Percentiles rank a stretch among this genome's conserved stretches.
Conservation (phyloP, 164 flowering plant species). For the Cinnamomum chago region DNA sequence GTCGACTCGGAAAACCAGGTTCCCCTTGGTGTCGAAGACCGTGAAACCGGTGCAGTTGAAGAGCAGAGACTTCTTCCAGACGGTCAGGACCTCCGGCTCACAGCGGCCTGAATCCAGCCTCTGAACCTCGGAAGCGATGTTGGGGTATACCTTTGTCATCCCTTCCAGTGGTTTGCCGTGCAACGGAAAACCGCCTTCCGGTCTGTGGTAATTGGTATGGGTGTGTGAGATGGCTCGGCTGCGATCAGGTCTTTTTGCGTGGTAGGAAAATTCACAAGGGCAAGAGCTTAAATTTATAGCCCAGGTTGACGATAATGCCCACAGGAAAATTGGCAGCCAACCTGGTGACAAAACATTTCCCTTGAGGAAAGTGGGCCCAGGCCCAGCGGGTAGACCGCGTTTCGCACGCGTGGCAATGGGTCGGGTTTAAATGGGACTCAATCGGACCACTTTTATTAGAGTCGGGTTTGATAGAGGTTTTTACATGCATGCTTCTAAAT, state of each 20-base stretch:
- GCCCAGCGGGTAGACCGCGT: too few relatives aligned
- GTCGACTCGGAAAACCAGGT: constrained; percentile 60
- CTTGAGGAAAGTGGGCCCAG: too few relatives aligned
- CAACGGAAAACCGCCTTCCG: neutral
- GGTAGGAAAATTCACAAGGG: neutral
- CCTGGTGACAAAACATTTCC: too few relatives aligned
- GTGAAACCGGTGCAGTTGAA: constrained; percentile 69
- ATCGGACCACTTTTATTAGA: too few relatives aligned
- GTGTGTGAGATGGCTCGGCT: neutral
- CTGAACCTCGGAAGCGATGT: constrained; percentile 7
- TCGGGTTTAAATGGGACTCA: too few relatives aligned
- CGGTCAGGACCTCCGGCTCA: constrained; percentile 35
- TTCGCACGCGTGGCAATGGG: too few relatives aligned
- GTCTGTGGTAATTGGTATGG: too few relatives aligned
- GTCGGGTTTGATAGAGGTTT: too few relatives aligned
- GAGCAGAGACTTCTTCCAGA: constrained; percentile 71
- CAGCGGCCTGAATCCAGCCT: neutral
- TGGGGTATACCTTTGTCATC: constrained; percentile 29
- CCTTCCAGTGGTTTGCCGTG: neutral
- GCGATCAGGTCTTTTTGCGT: neutral
- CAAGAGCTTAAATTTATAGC: neutral
- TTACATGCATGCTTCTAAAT: too few relatives aligned
- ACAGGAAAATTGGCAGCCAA: too few relatives aligned
- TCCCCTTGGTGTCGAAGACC: constrained; percentile 49
- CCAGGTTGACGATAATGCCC: neutral